Evolutionary conservation across 352 stramenopile species (phyloP).

Genomic region (Halophytophthora batemanensis): DNA sequence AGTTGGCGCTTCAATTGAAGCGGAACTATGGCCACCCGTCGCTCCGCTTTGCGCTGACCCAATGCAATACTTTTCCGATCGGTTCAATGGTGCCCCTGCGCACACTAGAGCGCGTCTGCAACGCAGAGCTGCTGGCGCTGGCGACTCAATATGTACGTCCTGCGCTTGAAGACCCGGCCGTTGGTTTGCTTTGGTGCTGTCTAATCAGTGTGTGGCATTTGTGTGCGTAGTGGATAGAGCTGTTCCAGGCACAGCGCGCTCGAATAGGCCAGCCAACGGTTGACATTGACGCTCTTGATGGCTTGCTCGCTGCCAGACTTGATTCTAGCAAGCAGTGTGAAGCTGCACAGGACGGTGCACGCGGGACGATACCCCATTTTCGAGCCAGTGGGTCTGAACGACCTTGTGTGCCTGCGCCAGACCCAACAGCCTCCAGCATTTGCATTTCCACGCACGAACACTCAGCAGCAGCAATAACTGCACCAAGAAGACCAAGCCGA

Average conservation of each 20-base stretch:
- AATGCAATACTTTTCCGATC: conserved; percentile 41
- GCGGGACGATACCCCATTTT: background rate
- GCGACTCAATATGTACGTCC: conserved; percentile 47
- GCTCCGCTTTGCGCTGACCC: conserved; percentile 46
- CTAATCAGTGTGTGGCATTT: conserved; percentile 2
- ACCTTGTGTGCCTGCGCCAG: conserved; percentile 6
- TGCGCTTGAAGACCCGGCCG: background rate
- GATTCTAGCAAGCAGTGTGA: conserved; percentile 8
- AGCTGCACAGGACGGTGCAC: background rate
- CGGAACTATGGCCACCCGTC: conserved; percentile 42
- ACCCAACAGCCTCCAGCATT: conserved; percentile 5
- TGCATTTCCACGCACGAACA: conserved; percentile 8
- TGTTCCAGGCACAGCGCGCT: conserved; percentile 27
- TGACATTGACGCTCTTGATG: conserved; percentile 65
- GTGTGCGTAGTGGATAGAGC: conserved; percentile 31
- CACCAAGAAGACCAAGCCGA: conserved; percentile 25
- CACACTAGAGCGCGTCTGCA: conserved; percentile 32
- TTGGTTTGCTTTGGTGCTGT: background rate
- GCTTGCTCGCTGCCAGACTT: conserved; percentile 33
- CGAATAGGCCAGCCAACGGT: conserved; percentile 19
- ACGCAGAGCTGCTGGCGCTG: conserved; percentile 28
- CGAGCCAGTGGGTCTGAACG: conserved; percentile 9
- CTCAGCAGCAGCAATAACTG: conserved; percentile 6
- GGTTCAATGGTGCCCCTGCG: conserved; percentile 26
- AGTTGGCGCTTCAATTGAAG: conserved; percentile 38